Conservation (phyloP, 2,329 filamentous ascomycete genomes). For the Pseudogymnoascus sp. region DNA sequence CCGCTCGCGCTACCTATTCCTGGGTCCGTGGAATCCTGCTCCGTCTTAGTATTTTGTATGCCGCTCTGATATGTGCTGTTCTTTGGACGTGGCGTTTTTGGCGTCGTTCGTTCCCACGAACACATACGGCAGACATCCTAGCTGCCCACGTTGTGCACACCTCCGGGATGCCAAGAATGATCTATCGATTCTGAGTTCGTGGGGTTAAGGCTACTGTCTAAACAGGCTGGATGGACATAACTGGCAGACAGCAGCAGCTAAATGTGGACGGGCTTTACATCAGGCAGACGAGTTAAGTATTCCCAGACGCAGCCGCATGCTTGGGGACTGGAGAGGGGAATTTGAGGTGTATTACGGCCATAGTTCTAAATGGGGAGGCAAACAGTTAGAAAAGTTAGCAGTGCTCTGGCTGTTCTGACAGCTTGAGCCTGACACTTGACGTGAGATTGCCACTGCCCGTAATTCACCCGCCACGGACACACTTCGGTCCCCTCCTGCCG, state of each 20-base stretch:
- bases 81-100: not conserved
- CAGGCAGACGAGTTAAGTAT: not conserved
- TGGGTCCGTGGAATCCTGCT: not conserved
- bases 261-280: not conserved
- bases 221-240: not conserved
- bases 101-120: not conserved
- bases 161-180: not conserved
- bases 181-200: not conserved
- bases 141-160: not conserved
- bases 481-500: not conserved
- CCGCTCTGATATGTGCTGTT: not conserved
- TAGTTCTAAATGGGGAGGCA: not conserved
- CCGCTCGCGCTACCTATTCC: not conserved
- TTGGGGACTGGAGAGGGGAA: not conserved
- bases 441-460: not conserved
- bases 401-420: not conserved
- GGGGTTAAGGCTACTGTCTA: not conserved
- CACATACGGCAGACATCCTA: not conserved
- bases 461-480: not conserved
- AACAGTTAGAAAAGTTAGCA: not conserved
- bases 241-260: not conserved
- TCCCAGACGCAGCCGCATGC: not conserved
- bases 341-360: not conserved
- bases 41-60: not conserved
- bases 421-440: not conserved